Percentiles rank a stretch among this genome's conserved stretches.
Evolutionary conservation across 2,329 filamentous ascomycete species (phyloP).

Genomic region (Podosphaera xanthii): DNA sequence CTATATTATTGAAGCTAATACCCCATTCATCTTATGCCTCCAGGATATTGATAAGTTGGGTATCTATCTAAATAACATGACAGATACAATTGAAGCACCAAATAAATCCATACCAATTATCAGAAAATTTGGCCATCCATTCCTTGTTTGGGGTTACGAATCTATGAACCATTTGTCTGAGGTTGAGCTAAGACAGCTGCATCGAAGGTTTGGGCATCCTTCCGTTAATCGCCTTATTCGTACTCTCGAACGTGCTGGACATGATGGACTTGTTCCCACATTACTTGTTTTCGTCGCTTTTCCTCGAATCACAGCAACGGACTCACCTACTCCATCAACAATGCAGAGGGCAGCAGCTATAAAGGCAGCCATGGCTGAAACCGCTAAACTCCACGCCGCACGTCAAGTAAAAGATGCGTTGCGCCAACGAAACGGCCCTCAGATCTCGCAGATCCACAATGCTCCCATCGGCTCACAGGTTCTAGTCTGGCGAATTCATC

Average conservation of each 20-base stretch:
- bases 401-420: slow-evolving; percentile 2
- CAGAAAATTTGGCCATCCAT: too few relatives aligned
- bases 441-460: neutral
- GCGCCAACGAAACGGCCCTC: neutral
- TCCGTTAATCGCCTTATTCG: neutral
- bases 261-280: neutral
- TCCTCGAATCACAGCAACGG: neutral
- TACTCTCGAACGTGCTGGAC: neutral
- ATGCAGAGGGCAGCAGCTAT: slow-evolving; percentile 1
- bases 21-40: too few relatives aligned
- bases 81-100: too few relatives aligned
- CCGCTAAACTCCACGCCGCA: neutral
- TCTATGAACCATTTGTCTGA: neutral
- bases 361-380: slow-evolving; percentile 3
- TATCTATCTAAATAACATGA: too few relatives aligned
- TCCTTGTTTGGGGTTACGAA: too few relatives aligned
- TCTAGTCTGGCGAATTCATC: slow-evolving; percentile 1
- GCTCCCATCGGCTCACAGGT: slow-evolving; percentile 1
- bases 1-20: neutral
- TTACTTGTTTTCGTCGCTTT: slow-evolving; percentile 1
- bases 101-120: too few relatives aligned
- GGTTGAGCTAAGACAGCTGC: neutral
- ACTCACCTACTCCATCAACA: neutral
- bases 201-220: neutral
- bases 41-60: too few relatives aligned